Evolutionary conservation across 2,329 filamentous ascomycete species (phyloP).

Genomic region (Clonostachys solani): DNA sequence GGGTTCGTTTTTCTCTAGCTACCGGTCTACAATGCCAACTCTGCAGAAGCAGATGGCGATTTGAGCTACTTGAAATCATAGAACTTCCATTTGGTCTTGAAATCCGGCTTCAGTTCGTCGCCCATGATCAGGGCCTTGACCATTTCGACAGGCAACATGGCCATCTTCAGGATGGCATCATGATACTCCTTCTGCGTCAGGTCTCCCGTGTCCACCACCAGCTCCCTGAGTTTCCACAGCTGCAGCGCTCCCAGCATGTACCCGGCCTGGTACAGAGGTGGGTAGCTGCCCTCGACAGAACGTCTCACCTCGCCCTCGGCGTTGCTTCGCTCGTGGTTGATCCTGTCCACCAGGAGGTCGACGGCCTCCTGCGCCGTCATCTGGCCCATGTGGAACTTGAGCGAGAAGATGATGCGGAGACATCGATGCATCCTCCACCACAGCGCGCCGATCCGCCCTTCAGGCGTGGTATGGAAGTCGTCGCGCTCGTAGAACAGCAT

Average conservation of each 20-base stretch:
- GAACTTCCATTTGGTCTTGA: slow-evolving; percentile 45
- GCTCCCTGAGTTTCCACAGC: slow-evolving; percentile 42
- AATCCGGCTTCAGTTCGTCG: slow-evolving; percentile 33
- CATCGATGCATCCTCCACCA: slow-evolving; percentile 63
- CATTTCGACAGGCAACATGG: slow-evolving; percentile 51
- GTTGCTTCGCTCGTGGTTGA: slow-evolving; percentile 54
- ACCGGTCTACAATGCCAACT: too few relatives aligned
- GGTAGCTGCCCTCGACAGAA: slow-evolving; percentile 50
- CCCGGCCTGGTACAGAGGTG: slow-evolving; percentile 53
- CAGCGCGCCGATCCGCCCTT: slow-evolving; percentile 51
- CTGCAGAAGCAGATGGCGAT: background rate
- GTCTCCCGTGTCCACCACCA: slow-evolving; percentile 31
- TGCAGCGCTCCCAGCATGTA: slow-evolving; percentile 59
- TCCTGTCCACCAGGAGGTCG: slow-evolving; percentile 49
- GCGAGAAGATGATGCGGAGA: slow-evolving; percentile 52
- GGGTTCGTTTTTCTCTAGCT: too few relatives aligned
- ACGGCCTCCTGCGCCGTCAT: slow-evolving; percentile 50
- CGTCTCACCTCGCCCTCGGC: slow-evolving; percentile 57
- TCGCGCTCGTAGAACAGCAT: slow-evolving; percentile 50
- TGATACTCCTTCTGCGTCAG: slow-evolving; percentile 51
- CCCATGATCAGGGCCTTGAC: slow-evolving; percentile 41
- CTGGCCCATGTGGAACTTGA: slow-evolving; percentile 52
- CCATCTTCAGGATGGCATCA: slow-evolving; percentile 43
- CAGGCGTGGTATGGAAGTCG: slow-evolving; percentile 42
- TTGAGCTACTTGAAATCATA: slow-evolving; percentile 18